phyloP scores from a whole-genome alignment of 352 stramenopile species.

The Phytophthora parvispora region DNA sequence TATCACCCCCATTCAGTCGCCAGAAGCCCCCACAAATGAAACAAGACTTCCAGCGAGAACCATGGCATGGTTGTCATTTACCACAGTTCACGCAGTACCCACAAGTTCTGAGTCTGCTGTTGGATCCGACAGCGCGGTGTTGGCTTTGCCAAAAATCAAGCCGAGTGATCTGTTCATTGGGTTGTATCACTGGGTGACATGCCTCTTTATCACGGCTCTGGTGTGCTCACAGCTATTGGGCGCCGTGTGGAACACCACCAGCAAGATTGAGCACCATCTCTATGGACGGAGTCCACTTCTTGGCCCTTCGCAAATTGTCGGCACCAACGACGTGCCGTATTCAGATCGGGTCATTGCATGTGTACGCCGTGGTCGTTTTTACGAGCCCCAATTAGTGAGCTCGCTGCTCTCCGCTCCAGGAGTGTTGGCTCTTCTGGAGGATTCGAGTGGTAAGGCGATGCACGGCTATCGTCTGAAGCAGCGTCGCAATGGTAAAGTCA shows the following conservation, averaged over 20 bases:
- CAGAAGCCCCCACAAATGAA: too few species aligned
- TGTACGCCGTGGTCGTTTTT: conserved; percentile 21
- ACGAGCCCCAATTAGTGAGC: conserved; percentile 38
- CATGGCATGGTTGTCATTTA: too few species aligned
- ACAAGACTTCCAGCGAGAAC: too few species aligned
- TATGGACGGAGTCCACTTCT: conserved; percentile 12
- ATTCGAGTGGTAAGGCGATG: neutral
- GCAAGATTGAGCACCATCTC: neutral
- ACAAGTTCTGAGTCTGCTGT: too few species aligned
- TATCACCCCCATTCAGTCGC: too few species aligned
- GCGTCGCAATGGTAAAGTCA: conserved; percentile 26
- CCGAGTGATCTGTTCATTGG: neutral
- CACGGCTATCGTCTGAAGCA: conserved; percentile 6
- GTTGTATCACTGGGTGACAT: conserved; percentile 13
- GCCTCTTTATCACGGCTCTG: conserved; percentile 29
- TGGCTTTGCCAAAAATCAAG: neutral
- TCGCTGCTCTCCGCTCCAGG: conserved; percentile 8
- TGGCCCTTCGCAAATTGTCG: conserved; percentile 19
- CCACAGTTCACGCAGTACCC: too few species aligned
- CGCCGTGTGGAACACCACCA: conserved; percentile 26
- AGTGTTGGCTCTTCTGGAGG: neutral
- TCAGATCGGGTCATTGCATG: conserved; percentile 46
- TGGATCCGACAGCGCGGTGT: neutral
- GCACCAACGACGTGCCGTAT: conserved; percentile 52
- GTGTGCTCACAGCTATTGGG: conserved; percentile 40